phyloP scores from a whole-genome alignment of 1,284 basidiomycete species.

The Austroboletus olivaceoglutinosus region DNA sequence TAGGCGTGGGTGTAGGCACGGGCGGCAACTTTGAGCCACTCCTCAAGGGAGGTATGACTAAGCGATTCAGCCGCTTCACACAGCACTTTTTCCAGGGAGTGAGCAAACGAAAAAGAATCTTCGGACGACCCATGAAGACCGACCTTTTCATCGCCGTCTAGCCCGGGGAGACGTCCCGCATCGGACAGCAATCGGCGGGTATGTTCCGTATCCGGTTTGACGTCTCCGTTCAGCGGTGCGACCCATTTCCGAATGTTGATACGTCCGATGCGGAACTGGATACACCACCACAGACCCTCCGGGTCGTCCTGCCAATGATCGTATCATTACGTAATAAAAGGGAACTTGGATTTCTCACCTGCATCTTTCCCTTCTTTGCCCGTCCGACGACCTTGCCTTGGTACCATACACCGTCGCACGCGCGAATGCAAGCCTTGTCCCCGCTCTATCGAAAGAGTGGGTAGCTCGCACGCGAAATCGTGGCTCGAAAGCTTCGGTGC shows the following conservation, averaged over 20 bases:
- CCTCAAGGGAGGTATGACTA: no score
- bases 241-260: constrained; percentile 48
- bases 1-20: no score
- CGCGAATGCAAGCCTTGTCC: constrained; percentile 54
- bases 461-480: not conserved
- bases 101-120: not conserved
- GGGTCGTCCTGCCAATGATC: constrained; percentile 30
- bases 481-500: not conserved
- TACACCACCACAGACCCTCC: constrained; percentile 49
- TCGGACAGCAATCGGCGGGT: constrained; percentile 42
- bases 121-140: not conserved
- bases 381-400: constrained; percentile 45
- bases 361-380: constrained; percentile 42
- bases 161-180: constrained; percentile 17
- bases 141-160: not conserved
- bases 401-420: constrained; percentile 49
- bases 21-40: no score
- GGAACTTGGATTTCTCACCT: not conserved
- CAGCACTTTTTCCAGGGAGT: not conserved
- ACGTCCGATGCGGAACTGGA: constrained; percentile 39
- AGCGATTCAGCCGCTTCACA: no score
- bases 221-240: constrained; percentile 59
- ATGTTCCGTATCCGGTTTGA: constrained; percentile 53
- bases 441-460: constrained; percentile 36
- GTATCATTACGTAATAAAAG: constrained; percentile 21